These are phyloP conservation scores for Ophiorrhiza pumila DNA, from an alignment of 257 asterid genomes.

Conservation along the genomic window DNA sequence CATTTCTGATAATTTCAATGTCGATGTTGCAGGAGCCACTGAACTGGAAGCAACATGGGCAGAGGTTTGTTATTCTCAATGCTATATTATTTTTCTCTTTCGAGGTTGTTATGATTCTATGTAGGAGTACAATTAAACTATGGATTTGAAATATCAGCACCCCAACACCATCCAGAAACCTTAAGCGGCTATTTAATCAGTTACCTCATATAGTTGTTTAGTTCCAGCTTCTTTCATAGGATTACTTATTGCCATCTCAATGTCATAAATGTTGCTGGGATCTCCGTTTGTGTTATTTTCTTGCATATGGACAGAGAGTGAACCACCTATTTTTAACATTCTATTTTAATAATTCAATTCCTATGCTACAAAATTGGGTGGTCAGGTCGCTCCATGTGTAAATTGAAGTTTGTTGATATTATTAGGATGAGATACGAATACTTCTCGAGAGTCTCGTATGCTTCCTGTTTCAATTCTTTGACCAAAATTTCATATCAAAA, in stretches of 20 bases:
- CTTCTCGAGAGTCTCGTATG: background rate
- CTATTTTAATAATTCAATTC: background rate
- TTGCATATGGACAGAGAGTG: background rate
- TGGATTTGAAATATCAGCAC: background rate
- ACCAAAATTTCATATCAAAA: background rate
- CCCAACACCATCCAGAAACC: background rate
- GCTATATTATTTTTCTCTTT: background rate
- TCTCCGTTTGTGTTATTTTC: background rate
- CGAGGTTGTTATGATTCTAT: background rate
- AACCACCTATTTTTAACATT: background rate
- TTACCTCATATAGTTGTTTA: background rate
- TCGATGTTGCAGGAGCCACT: constrained; percentile 64
- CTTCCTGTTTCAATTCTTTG: background rate
- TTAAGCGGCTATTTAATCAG: background rate
- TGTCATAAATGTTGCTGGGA: background rate
- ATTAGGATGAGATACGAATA: background rate
- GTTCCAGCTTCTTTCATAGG: background rate
- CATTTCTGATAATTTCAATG: constrained; percentile 10
- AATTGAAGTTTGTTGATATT: background rate
- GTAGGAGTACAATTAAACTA: too few species aligned
- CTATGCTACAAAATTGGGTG: background rate
- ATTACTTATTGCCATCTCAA: background rate
- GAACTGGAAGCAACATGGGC: constrained; percentile 88
- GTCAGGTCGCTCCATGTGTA: background rate
- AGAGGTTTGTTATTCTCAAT: constrained; percentile 47